Evolutionary conservation across 352 stramenopile species (phyloP).

Genomic region (Pythium plurisporium): DNA sequence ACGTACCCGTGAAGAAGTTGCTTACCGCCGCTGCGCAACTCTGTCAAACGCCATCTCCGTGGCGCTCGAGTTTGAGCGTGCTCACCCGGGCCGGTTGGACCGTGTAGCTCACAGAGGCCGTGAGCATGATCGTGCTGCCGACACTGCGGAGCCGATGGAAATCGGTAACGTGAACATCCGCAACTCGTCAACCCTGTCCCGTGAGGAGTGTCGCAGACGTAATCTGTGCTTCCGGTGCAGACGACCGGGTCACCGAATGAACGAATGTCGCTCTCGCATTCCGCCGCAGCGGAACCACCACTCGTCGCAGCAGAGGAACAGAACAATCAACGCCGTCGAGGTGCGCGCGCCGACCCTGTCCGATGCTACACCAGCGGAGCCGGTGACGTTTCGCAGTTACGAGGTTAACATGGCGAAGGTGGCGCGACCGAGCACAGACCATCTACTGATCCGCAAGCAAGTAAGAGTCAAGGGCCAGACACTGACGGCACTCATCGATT

Average conservation of each 20-base stretch:
- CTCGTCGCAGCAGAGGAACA: neutral
- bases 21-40: constrained; percentile 4
- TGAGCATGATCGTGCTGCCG: neutral
- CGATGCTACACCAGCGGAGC: neutral
- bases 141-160: neutral
- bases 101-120: neutral
- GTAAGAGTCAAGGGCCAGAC: neutral
- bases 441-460: constrained; percentile 10
- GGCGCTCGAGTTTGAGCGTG: constrained; percentile 7
- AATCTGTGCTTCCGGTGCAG: constrained; percentile 4
- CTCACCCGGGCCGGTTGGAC: neutral
- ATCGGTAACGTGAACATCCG: neutral
- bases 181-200: neutral
- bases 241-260: neutral
- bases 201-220: constrained; percentile 1
- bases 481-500: constrained; percentile 8
- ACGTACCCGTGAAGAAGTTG: constrained; percentile 2
- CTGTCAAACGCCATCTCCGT: constrained; percentile 7
- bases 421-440: neutral
- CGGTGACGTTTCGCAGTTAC: neutral
- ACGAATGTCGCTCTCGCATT: neutral
- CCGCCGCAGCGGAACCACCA: neutral
- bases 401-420: neutral
- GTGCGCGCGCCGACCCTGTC: neutral
- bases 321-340: neutral